A percentile compares a stretch with the other conserved stretches of the same genome.
These are phyloP conservation scores for Monosporozyma unispora DNA, from an alignment of 805 yeast species.

Conservation along the genomic window DNA sequence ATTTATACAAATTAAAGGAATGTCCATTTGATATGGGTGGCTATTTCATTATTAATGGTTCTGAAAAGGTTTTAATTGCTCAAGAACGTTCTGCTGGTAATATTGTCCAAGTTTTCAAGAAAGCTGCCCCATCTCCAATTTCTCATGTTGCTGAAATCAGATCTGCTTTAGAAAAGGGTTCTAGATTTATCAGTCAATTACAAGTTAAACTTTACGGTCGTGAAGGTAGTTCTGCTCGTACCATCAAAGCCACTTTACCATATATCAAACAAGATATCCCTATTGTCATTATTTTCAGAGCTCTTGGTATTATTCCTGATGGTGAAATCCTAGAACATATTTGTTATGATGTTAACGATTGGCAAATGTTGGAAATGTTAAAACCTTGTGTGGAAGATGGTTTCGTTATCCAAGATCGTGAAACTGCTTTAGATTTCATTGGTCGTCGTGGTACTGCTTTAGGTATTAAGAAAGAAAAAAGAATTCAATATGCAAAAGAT, in stretches of 20 bases:
- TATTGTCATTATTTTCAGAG: constrained; percentile 93
- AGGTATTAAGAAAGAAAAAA: constrained; percentile 94
- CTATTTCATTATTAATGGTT: constrained; percentile 94
- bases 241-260: constrained; percentile 92
- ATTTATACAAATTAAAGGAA: constrained; percentile 89
- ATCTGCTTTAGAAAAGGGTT: constrained; percentile 94
- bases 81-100: constrained; percentile 98
- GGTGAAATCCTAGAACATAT: constrained; percentile 98
- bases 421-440: constrained; percentile 93
- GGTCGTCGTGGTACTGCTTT: constrained; percentile 97
- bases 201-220: constrained; percentile 88
- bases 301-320: constrained; percentile 96
- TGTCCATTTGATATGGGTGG: constrained; percentile 99
- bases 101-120: constrained; percentile 95
- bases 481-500: constrained; percentile 96
- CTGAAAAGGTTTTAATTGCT: constrained; percentile 96
- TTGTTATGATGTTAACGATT: constrained; percentile 93
- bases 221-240: constrained; percentile 64
- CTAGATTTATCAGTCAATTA: constrained; percentile 85
- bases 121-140: constrained; percentile 94
- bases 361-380: constrained; percentile 99
- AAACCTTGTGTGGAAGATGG: constrained; percentile 99
- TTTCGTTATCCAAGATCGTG: constrained; percentile 94
- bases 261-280: constrained; percentile 96
- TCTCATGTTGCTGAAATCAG: constrained; percentile 95